Base-by-base conservation (phyloP, 1,284 basidiomycete genomes). In the Malassezia globosa region DNA sequence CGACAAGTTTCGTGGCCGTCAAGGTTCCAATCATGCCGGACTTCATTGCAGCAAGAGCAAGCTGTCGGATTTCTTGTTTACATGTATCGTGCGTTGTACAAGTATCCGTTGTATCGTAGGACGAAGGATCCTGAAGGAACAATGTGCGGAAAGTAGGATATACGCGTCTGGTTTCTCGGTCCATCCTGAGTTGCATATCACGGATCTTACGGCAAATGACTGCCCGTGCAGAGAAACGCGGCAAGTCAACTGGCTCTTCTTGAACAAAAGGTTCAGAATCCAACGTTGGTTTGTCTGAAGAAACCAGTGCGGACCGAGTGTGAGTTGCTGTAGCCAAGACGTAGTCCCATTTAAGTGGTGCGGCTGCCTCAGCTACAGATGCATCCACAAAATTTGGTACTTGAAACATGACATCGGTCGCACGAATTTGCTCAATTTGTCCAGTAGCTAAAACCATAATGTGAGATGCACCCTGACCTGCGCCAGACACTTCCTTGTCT, bases 401-500 rank as follows among this genome's bases (percentile, higher is more conserved):
- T 13, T 46, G 50, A n/a, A 52, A 35, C 44, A 47, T 52, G 18
- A 52, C 41, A 35, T 52, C 50, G 14, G 50, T 52, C 1, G 50
- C 24, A 10, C 45, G 42, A 18, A 47, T 46, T 5, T 38, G 39
- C 19, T 52, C 50, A 1, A 52, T 26, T 13, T 42, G 42, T 13
- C 50, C 50, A 5, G 50, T 39, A 8, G 43, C 43, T 8, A 52
- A 16, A 10, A 52, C 50, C 7, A 52, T 35, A 2, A 41, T 16
- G 7, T 42, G 36, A 4, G 45, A 31, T 2, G 27, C 22, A 5
- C 39, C 45, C n/a, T 36, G 33, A 16, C 45, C 45, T 13, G 40
- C 25, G 23, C 39, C 50, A 13, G 19, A 16, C 1, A 23, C 10
- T 6, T 39, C 50, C n/a, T 36, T 29, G 23, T 46, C 44, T 19